Evolutionary conservation across 352 stramenopile species (phyloP).

Genomic region (Globisporangium takayamanum): DNA sequence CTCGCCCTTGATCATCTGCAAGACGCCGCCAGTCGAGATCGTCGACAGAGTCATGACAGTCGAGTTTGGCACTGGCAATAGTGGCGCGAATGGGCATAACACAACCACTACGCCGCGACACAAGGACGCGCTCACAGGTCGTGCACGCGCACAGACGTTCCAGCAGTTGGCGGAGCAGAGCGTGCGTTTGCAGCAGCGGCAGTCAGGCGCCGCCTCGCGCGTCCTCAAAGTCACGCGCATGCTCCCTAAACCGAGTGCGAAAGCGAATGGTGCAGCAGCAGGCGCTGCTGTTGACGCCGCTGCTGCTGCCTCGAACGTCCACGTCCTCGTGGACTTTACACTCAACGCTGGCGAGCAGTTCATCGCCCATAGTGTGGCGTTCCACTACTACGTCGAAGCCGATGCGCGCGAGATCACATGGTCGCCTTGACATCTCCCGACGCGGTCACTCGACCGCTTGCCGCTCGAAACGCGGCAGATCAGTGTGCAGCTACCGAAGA

Average conservation of each 20-base stretch:
- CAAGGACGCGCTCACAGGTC: conserved; percentile 27
- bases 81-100: background rate
- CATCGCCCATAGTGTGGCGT: conserved; percentile 61
- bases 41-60: conserved; percentile 28
- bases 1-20: conserved; percentile 54
- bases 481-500: conserved; percentile 43
- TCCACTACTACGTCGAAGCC: conserved; percentile 56
- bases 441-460: conserved; percentile 31
- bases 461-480: conserved; percentile 37
- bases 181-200: conserved; percentile 19
- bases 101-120: conserved; percentile 12
- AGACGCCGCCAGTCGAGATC: conserved; percentile 46
- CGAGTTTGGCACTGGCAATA: conserved; percentile 4
- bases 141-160: conserved; percentile 40
- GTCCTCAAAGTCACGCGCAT: conserved; percentile 18
- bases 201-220: conserved; percentile 15
- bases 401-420: conserved; percentile 41
- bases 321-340: conserved; percentile 64
- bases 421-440: conserved; percentile 49
- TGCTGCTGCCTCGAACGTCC: conserved; percentile 16
- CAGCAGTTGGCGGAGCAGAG: conserved; percentile 56
- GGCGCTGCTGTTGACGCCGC: background rate
- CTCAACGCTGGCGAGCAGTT: conserved; percentile 73
- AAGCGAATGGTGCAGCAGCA: background rate
- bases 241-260: conserved; percentile 14